Base-by-base conservation (phyloP, 805 yeast genomes). In the Ogataea neopini region DNA sequence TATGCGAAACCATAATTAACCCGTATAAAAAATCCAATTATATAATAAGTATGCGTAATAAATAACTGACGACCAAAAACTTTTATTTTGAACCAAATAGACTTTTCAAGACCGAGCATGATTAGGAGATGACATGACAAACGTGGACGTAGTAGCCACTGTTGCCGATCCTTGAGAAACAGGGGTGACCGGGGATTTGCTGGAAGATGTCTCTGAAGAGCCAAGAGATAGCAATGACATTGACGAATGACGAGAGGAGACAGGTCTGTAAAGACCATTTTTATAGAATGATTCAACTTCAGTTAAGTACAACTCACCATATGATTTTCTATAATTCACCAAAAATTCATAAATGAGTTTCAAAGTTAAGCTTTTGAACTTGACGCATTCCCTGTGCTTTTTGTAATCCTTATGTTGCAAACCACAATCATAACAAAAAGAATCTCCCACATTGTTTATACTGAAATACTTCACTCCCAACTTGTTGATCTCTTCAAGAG, bases 361-460 rank as follows among this genome's bases (percentile, higher is more conserved):
- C 47, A 69, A 33, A 23, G 59, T 49, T 17, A 56, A 36, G 40
- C 58, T 60, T 9, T 50, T 50, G 23, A 64, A 56, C 6, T 44
- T 45, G 60, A 34, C 47, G 30, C 50, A 52, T 9, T 69, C 29
- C 67, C 61, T 20, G 70, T 66, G 54, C 74, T 77, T 46, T 13
- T 39, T 47, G 17, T 46, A 34, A 36, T 54, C 51, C 20, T 58
- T 53, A 48, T 62, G 65, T 4, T 48, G 47, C 18, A 56, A 35
- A 6, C 68, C 70, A 47, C 67, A 61, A 36, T 67, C 68, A 52
- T 62, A 65, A 40, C 62, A 60, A 43, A 66, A 60, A 9, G 62
- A 49, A 47, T 68, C 72, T 19, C 72, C 72, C 25, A 62, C 70
- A 44, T 67, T 68, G 6, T 57, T 56, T 25, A 68, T 61, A 14